Evolutionary conservation across 306 rosid species (phyloP), one percentile per base, ranked within the genome.

Genomic region (Gleditsia sinensis): DNA sequence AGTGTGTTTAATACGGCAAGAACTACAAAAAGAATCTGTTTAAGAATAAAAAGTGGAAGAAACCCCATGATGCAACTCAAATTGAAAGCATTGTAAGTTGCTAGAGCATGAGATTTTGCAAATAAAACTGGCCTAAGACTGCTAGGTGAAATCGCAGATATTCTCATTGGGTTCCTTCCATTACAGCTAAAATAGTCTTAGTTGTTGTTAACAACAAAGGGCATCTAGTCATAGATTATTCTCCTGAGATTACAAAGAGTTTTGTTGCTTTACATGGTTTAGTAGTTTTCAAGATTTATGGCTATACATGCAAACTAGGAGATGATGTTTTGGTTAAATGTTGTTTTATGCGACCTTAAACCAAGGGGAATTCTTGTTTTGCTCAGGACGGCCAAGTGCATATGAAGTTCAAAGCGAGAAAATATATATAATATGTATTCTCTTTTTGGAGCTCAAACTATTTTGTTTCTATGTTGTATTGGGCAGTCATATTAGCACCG

Each of bases 201-300:
- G 81, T 75, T 69, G 77, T 53, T 54, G 85, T 72, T 45, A 78
- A 53, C 36, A 72, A 72, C 87, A 48, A 82, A 83, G 73, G 76
- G 80, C 1, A 80, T 67, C 67, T 36, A 55, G 24, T 1, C 24
- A 65, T n/a, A 45, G n/a, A 54, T 80, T 19, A 72, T 80, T 67
- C 82, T 76, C 36, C 81, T 55, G 82, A 67, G 66, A 72, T 67
- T 30, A 45, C 78, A 23, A 80, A 57, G 82, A 71, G 21, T 42
- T 73, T 16, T 37, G 54, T 5, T n/a, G 33, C n/a, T n/a, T n/a
- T 33, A 32, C 67, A 78, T 73, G 13, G 80, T 78, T 53, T 59
- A 73, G 27, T 43, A 43, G 33, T 34, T 40, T 71, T 72, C 1
- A 49, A 21, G 55, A 30, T 40, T 45, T 65, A 19, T 42, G 34